Base-by-base conservation (phyloP, 1,139 yeast genomes). In the Lizanozyma gosingica region DNA sequence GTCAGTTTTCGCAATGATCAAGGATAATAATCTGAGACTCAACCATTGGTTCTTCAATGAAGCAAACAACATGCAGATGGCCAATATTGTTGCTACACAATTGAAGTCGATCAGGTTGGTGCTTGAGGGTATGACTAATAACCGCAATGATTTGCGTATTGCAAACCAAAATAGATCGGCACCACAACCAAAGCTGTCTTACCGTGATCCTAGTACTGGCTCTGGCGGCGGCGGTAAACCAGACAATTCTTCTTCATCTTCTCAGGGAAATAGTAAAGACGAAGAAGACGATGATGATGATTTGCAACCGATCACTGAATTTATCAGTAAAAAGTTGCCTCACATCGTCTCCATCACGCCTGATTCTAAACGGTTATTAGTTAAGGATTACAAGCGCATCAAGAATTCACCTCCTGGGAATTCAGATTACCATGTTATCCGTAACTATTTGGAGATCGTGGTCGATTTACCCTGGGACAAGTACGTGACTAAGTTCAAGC, bases 371-470 rank as follows among this genome's bases (percentile, higher is more conserved):
- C 63, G 78, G 39, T 67, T 80, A 33, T 73, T 81, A 16, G 49
- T 65, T n/a, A 80, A 83, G 44, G 94, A 83, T 51, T 73, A 69
- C 51, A 76, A 75, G 51, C 65, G 88, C 27, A 67, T 83, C 51
- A 73, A 75, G 49, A 65, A 79, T 17, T 72, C 84, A 59, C 79
- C 78, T 36, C 76, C 83, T 2, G 77, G 77, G 2, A 81, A 81
- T 42, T 80, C 88, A 1, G 94, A 83, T 54, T 82, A 78, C 58
- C 86, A 83, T 54, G 87, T 83, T 2, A 68, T 83, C 41, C 60
- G 87, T 18, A 78, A 81, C 39, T 83, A 83, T 55, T 66, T 83
- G 40, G 94, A 83, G 50, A 76, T 83, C 39, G 73, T 83, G 8
- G 65, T 78, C 52, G 86, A 81, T 47, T 61, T 83, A 36, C 94